Percentiles rank a stretch among this genome's conserved stretches.
Evolutionary conservation across 2,329 filamentous ascomycete genomes (phyloP).

Genomic region (Xylogone sp.): DNA sequence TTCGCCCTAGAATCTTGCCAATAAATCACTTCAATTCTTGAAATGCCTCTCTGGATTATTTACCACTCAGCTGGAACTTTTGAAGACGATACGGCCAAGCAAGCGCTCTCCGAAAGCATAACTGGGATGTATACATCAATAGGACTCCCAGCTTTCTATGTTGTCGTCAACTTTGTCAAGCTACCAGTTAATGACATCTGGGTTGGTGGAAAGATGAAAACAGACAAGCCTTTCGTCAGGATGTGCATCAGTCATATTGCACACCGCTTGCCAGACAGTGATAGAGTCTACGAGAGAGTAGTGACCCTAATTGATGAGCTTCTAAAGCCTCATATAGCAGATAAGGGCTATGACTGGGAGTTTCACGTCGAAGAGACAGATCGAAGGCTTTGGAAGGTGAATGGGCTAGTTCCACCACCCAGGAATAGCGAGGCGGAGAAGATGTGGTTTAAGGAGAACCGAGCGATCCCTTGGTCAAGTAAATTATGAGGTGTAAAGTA

Average conservation of each 20-base stretch:
- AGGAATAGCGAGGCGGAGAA: conserved; percentile 31
- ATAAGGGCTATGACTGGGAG: conserved; percentile 41
- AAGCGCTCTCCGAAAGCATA: conserved; percentile 30
- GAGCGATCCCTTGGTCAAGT: neutral
- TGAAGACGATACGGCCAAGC: conserved; percentile 22
- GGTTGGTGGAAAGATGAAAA: conserved; percentile 27
- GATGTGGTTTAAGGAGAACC: conserved; percentile 23
- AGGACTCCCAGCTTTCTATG: conserved; percentile 40
- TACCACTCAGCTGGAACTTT: conserved; percentile 36
- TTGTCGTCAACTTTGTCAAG: conserved; percentile 36
- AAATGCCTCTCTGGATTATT: conserved; percentile 41
- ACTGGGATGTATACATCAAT: conserved; percentile 23
- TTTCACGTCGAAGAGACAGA: conserved; percentile 38
- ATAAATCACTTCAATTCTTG: neutral
- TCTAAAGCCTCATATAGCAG: conserved; percentile 35
- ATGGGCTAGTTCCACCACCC: conserved; percentile 35
- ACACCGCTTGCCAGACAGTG: conserved; percentile 23
- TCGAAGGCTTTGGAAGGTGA: conserved; percentile 39
- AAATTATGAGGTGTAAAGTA: neutral
- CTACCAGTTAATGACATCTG: conserved; percentile 22
- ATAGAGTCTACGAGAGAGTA: conserved; percentile 14
- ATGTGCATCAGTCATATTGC: conserved; percentile 26
- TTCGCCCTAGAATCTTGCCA: neutral
- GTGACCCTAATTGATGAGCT: conserved; percentile 25
- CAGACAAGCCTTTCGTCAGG: conserved; percentile 31